phyloP scores from a whole-genome alignment of 2,329 filamentous ascomycete species.

The Diplocarpon mali region DNA sequence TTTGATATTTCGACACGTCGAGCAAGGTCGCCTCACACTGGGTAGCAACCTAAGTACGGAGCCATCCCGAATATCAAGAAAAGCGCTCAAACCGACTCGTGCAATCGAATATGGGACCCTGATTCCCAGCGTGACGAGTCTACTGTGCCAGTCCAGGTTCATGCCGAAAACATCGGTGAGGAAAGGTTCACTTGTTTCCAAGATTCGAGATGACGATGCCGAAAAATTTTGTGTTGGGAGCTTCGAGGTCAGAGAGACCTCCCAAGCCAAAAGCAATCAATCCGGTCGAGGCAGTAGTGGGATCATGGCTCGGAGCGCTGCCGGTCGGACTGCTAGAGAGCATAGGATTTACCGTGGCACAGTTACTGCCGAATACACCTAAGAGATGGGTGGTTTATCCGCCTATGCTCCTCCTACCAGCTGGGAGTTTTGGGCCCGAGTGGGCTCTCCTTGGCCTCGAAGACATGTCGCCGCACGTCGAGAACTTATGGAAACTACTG shows the following conservation, averaged over 20 bases:
- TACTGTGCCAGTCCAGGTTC: too few species aligned
- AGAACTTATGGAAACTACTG: constrained; percentile 38
- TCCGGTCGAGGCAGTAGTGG: constrained; percentile 29
- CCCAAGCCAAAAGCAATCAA: constrained; percentile 28
- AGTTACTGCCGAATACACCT: constrained; percentile 27
- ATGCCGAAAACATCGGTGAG: too few species aligned
- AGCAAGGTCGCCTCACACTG: too few species aligned
- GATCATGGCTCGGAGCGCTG: constrained; percentile 27
- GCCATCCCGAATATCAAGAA: too few species aligned
- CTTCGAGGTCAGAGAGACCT: constrained; percentile 3
- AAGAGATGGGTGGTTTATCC: constrained; percentile 50
- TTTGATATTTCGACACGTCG: too few species aligned
- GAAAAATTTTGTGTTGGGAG: not conserved
- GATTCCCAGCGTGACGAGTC: too few species aligned
- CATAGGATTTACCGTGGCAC: constrained; percentile 11
- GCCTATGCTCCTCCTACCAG: constrained; percentile 49
- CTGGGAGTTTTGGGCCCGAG: constrained; percentile 42
- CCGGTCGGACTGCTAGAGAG: constrained; percentile 12
- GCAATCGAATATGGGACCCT: too few species aligned
- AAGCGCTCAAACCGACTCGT: too few species aligned
- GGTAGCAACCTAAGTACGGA: too few species aligned
- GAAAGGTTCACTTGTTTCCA: too few species aligned
- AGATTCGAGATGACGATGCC: not conserved
- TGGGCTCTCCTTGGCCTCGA: constrained; percentile 16
- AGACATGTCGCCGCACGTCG: not conserved